Evolutionary conservation across 225 moss, liverwort and hornwort species (phyloP).

Genomic region (Thuidium tamariscinum): DNA sequence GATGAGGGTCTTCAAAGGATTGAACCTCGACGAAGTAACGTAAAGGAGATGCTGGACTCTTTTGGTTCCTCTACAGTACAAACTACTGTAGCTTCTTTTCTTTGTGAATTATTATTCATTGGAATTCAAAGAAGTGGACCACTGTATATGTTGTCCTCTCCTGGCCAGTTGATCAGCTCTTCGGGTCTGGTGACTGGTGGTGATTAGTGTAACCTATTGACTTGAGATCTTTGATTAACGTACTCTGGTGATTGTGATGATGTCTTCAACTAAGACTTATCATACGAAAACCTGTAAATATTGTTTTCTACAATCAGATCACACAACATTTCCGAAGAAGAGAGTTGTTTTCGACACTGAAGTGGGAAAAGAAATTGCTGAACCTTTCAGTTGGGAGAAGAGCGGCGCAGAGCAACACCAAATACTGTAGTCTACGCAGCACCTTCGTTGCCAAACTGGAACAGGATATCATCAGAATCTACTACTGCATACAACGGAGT

Average conservation of each 20-base stretch:
- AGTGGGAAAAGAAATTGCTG: not conserved
- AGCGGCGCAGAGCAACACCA: not conserved
- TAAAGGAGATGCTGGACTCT: not conserved
- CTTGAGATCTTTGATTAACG: not conserved
- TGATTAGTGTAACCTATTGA: not conserved
- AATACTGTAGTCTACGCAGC: not conserved
- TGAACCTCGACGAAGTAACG: not conserved
- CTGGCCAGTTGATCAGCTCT: not conserved
- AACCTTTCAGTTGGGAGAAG: not conserved
- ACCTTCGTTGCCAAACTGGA: not conserved
- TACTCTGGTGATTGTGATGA: not conserved
- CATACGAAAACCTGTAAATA: not conserved
- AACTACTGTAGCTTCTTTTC: not conserved
- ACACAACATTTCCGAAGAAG: not conserved
- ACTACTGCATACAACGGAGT: not conserved
- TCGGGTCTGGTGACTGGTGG: not conserved
- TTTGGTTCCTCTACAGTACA: not conserved
- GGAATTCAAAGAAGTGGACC: not conserved
- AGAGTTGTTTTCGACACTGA: not conserved
- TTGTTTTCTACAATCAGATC: not conserved
- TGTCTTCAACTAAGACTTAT: not conserved
- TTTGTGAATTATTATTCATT: not conserved
- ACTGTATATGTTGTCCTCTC: not conserved
- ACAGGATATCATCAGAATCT: not conserved
- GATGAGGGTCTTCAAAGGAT: not conserved